Evolutionary conservation across 768 basidiomycete species (phyloP), one percentile per base, ranked within the genome.

Genomic region (Boletus huronensis): DNA sequence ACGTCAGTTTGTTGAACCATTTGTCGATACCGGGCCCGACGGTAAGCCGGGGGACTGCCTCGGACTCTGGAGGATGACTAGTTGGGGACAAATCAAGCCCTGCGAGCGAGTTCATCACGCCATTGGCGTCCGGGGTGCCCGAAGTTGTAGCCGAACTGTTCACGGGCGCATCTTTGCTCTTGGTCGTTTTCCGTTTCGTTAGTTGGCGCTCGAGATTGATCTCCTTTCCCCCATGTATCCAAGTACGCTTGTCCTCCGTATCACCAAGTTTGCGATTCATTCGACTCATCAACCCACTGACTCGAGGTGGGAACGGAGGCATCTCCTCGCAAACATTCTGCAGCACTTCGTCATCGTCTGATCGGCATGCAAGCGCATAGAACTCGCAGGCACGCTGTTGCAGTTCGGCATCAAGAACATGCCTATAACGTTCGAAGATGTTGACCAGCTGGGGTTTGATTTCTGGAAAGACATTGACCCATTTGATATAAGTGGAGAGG

Each of bases 381-480:
- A 93, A 98, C 73, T 99, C 97, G 82, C 96, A 98, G 40, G 97
- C 97, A 50, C 97, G 87, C 70, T 99, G 97, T 70, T 99, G 97
- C 3, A 99, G 79, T 65, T 99, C 97, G 17, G 94, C 87, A 71
- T 99, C 97, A 14, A 99, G 83, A 42, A 98, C 92, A 65, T 96
- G 93, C n/a, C 93, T 86, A 67, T 97, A 98, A 16, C 94, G 91
- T 63, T 98, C 94, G 63, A 99, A 97, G 63, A 98, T 93, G 70
- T 87, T 90, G 68, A 98, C 64, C 28, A 99, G 82, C 61, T 98
- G 94, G 7, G 87, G 81, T 64, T 95, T 97, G 74, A 99, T 97
- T 71, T 99, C 97, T 19, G 97, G 97, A 72, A 98, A 99, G 53
- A 99, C 91, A 69, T 99, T 99, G 59, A 97, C 93, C 96, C 96